Percentiles rank a stretch among this genome's conserved stretches.
These are phyloP conservation scores for Dictyostelium intermedium DNA, from an alignment of 78 protist genomes.

Conservation along the genomic window DNA sequence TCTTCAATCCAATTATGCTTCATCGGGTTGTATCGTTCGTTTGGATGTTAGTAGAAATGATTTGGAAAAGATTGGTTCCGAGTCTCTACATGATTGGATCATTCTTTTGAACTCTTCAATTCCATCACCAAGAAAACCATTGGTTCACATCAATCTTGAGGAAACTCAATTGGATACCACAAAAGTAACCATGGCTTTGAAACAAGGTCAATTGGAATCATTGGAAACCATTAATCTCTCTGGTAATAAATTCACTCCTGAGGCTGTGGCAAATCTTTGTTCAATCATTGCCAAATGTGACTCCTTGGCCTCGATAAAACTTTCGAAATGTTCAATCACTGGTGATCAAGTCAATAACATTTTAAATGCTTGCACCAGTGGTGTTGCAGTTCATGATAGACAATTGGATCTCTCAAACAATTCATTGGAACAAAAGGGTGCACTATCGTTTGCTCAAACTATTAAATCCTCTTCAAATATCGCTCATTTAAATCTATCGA, in stretches of 20 bases:
- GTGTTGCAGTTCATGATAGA: background rate
- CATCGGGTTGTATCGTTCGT: constrained; percentile 2
- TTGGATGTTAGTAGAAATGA: constrained; percentile 33
- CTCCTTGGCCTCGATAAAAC: background rate
- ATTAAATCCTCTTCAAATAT: constrained; percentile 32
- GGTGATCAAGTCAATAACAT: constrained; percentile 47
- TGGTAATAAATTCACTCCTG: constrained; percentile 26
- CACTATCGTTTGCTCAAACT: constrained; percentile 3
- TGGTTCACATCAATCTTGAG: constrained; percentile 29
- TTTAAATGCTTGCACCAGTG: constrained; percentile 23
- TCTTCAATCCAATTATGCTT: constrained; percentile 37
- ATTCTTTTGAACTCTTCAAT: constrained; percentile 8
- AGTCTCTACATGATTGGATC: constrained; percentile 42
- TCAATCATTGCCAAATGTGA: constrained; percentile 26
- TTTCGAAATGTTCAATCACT: constrained; percentile 20
- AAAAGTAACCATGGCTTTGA: background rate
- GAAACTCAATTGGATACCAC: constrained; percentile 48
- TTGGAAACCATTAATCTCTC: constrained; percentile 3
- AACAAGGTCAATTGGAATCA: constrained; percentile 42
- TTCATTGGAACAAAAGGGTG: constrained; percentile 37
- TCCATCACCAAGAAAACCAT: constrained; percentile 44
- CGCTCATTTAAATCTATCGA: background rate
- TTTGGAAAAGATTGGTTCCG: constrained; percentile 42
- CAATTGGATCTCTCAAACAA: constrained; percentile 23
- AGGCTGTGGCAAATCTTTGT: constrained; percentile 17